Evolutionary conservation across 768 basidiomycete genomes (phyloP).

Genomic region (Sarcodon aspratus): DNA sequence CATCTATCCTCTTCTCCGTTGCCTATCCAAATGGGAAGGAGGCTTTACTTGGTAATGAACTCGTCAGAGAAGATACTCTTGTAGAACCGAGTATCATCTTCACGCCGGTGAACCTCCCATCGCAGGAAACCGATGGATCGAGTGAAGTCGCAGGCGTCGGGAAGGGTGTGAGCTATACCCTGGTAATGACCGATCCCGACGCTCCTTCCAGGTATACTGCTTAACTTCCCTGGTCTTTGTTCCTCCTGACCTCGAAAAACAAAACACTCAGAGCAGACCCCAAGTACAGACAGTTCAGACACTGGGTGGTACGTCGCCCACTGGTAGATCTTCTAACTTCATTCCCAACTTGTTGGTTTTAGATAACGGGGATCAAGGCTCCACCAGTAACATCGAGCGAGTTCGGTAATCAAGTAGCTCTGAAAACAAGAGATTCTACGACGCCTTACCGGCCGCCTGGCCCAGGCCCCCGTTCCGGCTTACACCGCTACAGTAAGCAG

Average conservation of each 20-base stretch:
- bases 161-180: constrained; percentile 28
- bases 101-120: constrained; percentile 25
- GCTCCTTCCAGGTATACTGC: constrained; percentile 12
- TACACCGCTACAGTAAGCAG: constrained; percentile 45
- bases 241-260: too few species aligned
- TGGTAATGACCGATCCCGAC: constrained; percentile 26
- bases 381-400: constrained; percentile 19
- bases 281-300: constrained; percentile 14
- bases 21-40: constrained; percentile 30
- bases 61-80: constrained; percentile 25
- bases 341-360: constrained; percentile 23
- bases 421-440: constrained; percentile 32
- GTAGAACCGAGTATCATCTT: constrained; percentile 41
- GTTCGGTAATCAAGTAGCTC: constrained; percentile 21
- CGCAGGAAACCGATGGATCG: constrained; percentile 7
- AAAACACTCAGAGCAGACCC: constrained; percentile 6
- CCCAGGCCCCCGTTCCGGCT: constrained; percentile 39
- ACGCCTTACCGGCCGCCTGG: constrained; percentile 49
- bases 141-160: constrained; percentile 9
- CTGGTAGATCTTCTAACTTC: not conserved
- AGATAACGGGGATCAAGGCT: constrained; percentile 29
- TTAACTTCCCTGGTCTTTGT: too few species aligned
- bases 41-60: constrained; percentile 24
- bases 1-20: constrained; percentile 32
- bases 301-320: constrained; percentile 16